These are phyloP conservation scores for Plantago lanceolata DNA, from an alignment of 305 asterid species.

Conservation along the genomic window DNA sequence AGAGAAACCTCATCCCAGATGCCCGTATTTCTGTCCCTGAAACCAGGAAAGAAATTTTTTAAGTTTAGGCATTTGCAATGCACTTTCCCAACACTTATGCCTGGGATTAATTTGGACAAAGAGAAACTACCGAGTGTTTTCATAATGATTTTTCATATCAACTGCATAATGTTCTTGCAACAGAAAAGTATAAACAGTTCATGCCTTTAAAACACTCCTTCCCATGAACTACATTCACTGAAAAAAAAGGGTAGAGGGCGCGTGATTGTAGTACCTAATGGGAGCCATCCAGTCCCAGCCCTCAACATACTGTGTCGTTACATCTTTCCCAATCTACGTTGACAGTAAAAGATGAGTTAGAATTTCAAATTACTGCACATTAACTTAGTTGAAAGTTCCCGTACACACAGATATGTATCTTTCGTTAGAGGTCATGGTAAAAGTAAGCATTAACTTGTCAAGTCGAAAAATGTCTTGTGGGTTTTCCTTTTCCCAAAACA, in stretches of 20 bases:
- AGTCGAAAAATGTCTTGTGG: no score
- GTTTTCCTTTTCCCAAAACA: no score
- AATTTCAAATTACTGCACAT: not conserved
- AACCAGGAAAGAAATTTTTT: constrained; percentile 15
- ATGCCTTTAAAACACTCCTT: no score
- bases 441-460: no score
- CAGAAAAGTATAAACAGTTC: no score
- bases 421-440: not conserved
- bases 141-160: no score
- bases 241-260: not conserved
- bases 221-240: no score
- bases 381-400: not conserved
- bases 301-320: constrained; percentile 89
- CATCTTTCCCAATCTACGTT: constrained; percentile 84
- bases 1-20: constrained; percentile 98
- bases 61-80: constrained; percentile 18
- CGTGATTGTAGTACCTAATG: constrained; percentile 51
- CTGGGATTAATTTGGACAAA: no score
- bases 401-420: not conserved
- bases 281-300: constrained; percentile 99
- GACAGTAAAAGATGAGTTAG: constrained; percentile 6
- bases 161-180: no score
- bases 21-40: constrained; percentile 98
- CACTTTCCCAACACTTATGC: not conserved
- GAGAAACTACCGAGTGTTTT: no score